These are phyloP conservation scores for Candida montana DNA, from an alignment of 805 yeast genomes.

Conservation along the genomic window DNA sequence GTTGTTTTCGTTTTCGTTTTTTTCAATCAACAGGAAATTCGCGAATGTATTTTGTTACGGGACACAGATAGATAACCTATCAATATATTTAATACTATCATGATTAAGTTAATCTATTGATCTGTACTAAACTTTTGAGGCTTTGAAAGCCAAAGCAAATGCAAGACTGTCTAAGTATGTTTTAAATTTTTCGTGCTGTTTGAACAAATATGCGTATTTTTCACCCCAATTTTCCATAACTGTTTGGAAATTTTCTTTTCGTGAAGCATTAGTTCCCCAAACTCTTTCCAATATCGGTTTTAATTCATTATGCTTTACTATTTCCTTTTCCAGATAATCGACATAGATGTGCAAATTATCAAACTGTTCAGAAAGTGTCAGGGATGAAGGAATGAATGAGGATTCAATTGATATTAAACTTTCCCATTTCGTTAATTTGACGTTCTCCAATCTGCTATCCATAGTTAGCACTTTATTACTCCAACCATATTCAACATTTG, in stretches of 20 bases:
- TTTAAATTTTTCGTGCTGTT: slow-evolving; percentile 31
- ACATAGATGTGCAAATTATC: slow-evolving; percentile 35
- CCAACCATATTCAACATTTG: slow-evolving; percentile 83
- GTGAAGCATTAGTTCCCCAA: slow-evolving; percentile 25
- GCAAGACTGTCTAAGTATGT: slow-evolving; percentile 30
- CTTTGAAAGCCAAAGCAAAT: slow-evolving; percentile 23
- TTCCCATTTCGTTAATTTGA: slow-evolving; percentile 21
- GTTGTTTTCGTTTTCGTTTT: not conserved
- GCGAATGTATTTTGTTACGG: not conserved
- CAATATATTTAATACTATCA: not conserved
- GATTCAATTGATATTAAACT: slow-evolving; percentile 25
- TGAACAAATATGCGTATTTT: slow-evolving; percentile 32
- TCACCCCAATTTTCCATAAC: slow-evolving; percentile 39
- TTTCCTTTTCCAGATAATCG: slow-evolving; percentile 31
- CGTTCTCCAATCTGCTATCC: slow-evolving; percentile 21
- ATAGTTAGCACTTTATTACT: slow-evolving; percentile 21
- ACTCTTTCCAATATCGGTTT: slow-evolving; percentile 31
- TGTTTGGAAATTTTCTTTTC: slow-evolving; percentile 20
- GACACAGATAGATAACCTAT: not conserved
- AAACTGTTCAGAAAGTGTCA: slow-evolving; percentile 33
- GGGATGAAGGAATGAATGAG: slow-evolving; percentile 26
- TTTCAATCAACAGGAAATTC: not conserved
- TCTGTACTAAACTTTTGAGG: slow-evolving; percentile 19
- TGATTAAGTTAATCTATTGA: too few relatives aligned
- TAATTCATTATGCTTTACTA: slow-evolving; percentile 39